Percentiles rank a stretch among this genome's conserved stretches.
Conservation (phyloP, 768 basidiomycete genomes). For the Agrocybe pediades region DNA sequence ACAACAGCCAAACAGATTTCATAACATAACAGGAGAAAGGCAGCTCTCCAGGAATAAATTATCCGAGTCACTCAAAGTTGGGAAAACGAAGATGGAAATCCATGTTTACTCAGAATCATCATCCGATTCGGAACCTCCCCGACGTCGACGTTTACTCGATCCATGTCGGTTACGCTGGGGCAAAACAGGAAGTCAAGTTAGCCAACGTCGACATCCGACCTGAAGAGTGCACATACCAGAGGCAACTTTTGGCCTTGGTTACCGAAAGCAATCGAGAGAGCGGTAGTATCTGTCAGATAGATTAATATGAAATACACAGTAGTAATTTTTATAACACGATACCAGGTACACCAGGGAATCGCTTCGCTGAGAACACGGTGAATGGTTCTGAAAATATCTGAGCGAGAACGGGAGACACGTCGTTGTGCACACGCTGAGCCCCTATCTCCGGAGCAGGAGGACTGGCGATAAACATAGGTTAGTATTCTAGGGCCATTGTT, state of each 20-base stretch:
- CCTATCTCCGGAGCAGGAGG: conserved; percentile 75
- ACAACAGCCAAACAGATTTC: conserved; percentile 13
- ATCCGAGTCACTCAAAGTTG: conserved; percentile 1
- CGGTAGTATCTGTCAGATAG: conserved; percentile 69
- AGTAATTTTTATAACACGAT: conserved; percentile 21
- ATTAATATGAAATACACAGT: conserved; percentile 12
- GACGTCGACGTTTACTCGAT: conserved; percentile 64
- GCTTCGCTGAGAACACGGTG: conserved; percentile 88
- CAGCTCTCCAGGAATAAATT: conserved; percentile 3
- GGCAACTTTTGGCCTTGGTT: conserved; percentile 91
- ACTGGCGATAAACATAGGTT: conserved; percentile 33
- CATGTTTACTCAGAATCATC: conserved; percentile 59
- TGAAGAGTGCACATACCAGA: conserved; percentile 51
- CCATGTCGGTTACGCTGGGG: conserved; percentile 80
- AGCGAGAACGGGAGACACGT: conserved; percentile 76
- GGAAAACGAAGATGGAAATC: conserved; percentile 5
- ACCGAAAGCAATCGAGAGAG: conserved; percentile 84
- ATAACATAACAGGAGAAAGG: conserved; percentile 1
- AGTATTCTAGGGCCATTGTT: conserved; percentile 10
- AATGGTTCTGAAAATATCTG: conserved; percentile 84
- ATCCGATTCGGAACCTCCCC: conserved; percentile 66
- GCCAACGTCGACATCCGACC: conserved; percentile 18
- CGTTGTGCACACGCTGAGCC: conserved; percentile 64
- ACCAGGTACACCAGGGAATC: conserved; percentile 95
- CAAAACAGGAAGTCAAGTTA: conserved; percentile 12